Evolutionary conservation across 1,284 basidiomycete species (phyloP), one percentile per base, ranked within the genome.

Genomic region (Puccinia brachypodii): DNA sequence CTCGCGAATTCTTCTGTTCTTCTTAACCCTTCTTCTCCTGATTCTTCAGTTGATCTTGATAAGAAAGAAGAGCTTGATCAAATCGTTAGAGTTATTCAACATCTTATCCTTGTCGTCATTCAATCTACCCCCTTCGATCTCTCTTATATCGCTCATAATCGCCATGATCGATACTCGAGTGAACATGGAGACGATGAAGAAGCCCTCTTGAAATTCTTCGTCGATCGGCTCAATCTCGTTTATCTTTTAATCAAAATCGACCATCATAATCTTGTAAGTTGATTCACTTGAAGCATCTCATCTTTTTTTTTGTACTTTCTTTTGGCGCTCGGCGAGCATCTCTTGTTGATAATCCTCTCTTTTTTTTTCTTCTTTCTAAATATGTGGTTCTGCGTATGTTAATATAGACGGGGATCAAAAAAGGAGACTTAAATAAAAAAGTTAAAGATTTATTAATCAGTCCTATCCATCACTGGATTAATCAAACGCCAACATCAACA

Each of bases 241-340:
- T 68, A 68, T 36, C 31, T 68, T 2, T 22, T 68, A 13, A 38
- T 68, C 64, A 68, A 68, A n/a, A 68, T 44, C 38, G 64, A 68
- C n/a, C 22, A 4, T 3, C 38, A 25, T n/a, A 68, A 68, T n/a
- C 40, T 44, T 42, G 64, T 68, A 68, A 8, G 64, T 25, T 25
- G n/a, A 56, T 25, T 58, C 25, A 11, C 14, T n/a, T 22, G n/a
- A 7, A 19, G 50, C 58, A 6, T 2, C 40, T 40, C 62, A 16
- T 36, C 19, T 14, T 36, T 16, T 22, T 40, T 64, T n/a, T 64
- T 44, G n/a, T n/a, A n/a, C n/a, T n/a, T n/a, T n/a, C n/a, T n/a
- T n/a, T n/a, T n/a, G n/a, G n/a, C n/a, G n/a, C n/a, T n/a, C n/a
- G n/a, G n/a, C n/a, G n/a, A n/a, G n/a, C n/a, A n/a, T 66, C n/a